These are phyloP conservation scores for Saposhnikovia divaricata DNA, from an alignment of 129 eudicot species.

Conservation along the genomic window DNA sequence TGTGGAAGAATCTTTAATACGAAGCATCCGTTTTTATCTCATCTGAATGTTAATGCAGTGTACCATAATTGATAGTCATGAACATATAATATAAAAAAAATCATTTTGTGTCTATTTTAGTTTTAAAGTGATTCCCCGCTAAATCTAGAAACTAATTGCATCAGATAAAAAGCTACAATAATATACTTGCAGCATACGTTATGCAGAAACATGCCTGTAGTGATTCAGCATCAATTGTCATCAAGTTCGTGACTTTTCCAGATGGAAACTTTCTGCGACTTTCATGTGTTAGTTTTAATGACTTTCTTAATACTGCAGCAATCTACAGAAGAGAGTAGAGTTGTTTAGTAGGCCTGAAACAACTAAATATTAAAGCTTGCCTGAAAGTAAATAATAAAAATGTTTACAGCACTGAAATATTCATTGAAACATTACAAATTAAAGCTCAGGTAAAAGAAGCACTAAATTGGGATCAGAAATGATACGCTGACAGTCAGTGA, in stretches of 20 bases:
- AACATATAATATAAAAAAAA: too few species aligned
- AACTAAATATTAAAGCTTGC: neutral
- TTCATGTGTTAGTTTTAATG: conserved; percentile 81
- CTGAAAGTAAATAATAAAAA: neutral
- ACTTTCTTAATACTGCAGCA: conserved; percentile 89
- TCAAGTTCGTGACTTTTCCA: conserved; percentile 90
- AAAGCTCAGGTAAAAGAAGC: neutral
- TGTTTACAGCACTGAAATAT: neutral
- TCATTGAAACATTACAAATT: neutral
- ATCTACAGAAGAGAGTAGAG: conserved; percentile 33
- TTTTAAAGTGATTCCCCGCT: neutral
- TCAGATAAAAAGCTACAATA: neutral
- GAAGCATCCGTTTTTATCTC: neutral
- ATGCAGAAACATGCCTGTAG: conserved; percentile 52
- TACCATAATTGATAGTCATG: neutral
- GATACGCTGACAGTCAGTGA: too few species aligned
- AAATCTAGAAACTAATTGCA: neutral
- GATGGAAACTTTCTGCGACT: conserved; percentile 71
- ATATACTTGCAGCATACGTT: neutral
- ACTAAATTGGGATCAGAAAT: neutral
- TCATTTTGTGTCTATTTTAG: neutral
- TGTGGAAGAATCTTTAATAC: neutral
- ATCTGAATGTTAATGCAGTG: neutral
- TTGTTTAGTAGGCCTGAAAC: neutral
- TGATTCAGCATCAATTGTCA: conserved; percentile 91